Evolutionary conservation across 495 filamentous ascomycete species (phyloP), one percentile per base, ranked within the genome.

Genomic region (Neurospora sublineolata): DNA sequence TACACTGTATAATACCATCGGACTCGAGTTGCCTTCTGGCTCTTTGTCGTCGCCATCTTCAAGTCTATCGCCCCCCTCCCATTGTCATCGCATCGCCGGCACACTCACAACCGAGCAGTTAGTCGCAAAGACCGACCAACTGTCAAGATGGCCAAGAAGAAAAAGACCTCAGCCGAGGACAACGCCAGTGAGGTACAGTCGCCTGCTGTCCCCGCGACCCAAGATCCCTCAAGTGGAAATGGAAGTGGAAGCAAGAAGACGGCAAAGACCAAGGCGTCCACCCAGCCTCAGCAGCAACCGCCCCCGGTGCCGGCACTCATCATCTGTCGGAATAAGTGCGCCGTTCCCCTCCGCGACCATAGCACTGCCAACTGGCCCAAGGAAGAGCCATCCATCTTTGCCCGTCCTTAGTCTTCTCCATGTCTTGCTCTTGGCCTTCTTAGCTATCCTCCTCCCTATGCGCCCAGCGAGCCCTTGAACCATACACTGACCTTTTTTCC

Each of bases 311-410:
- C 73, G 46, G 70, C 73, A 46, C 68, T 74, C 30, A 72, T 74
- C 23, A 74, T 74, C n/a, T 74, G 73, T 42, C 70, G 73, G 18
- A 74, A 74, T 52, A 74, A 74, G 73, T 74, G 70, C 58, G 72
- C 40, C 70, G 18, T 38, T 67, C 42, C 41, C 69, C 42, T 67
- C 20, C 8, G 38, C 69, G 37, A 70, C 16, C 37, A 67, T 11
- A 71, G 67, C 70, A 67, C 67, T 60, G 67, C 33, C 36, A 20
- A 68, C 46, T 68, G 67, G 33, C 67, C 33, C 6, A 64, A 64
- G 52, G 27, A 64, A 64, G 52, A 33, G 14, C 30, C 52, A 33
- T 33, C 30, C 52, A 33, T 33, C 52, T 64, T 64, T 64, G 52
- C 52, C 52, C 14, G 52, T 60, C 52, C 23, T 60, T 60, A 23